Conservation (phyloP, 371 early-diverging fungal genomes). For the Mucor mucedo region DNA sequence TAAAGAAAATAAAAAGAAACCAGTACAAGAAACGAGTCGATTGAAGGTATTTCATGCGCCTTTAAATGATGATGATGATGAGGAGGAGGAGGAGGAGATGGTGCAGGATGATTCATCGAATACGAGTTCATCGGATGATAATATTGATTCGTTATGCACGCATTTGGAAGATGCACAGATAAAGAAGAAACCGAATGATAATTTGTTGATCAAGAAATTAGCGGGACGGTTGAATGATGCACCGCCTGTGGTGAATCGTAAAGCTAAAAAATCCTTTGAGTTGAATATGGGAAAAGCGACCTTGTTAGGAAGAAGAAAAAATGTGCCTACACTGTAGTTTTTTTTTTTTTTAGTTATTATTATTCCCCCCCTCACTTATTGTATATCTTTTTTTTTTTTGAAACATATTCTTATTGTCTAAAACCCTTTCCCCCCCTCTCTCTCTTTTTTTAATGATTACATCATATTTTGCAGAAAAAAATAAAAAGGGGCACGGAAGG, state of each 20-base stretch:
- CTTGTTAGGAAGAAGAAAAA: slow-evolving; percentile 38
- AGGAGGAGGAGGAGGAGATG: slow-evolving; percentile 13
- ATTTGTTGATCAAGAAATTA: slow-evolving; percentile 1
- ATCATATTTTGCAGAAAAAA: too few species aligned
- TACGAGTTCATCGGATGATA: neutral
- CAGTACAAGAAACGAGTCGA: neutral
- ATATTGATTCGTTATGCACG: slow-evolving; percentile 6
- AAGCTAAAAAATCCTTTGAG: slow-evolving; percentile 40
- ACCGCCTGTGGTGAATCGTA: slow-evolving; percentile 11
- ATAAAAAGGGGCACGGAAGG: too few species aligned
- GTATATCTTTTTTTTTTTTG: neutral
- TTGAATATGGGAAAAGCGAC: slow-evolving; percentile 56
- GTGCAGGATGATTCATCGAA: neutral
- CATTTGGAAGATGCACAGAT: neutral
- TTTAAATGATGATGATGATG: slow-evolving; percentile 3
- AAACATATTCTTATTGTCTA: neutral
- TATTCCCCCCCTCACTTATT: neutral
- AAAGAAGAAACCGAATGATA: neutral
- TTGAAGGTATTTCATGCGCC: slow-evolving; percentile 15
- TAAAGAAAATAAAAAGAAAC: slow-evolving; percentile 19
- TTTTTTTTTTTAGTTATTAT: neutral
- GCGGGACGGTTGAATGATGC: slow-evolving; percentile 5
- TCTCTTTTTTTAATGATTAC: too few species aligned
- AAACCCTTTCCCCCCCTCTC: too few species aligned
- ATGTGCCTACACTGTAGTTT: slow-evolving; percentile 2